Percentiles rank a stretch among this genome's conserved stretches.
phyloP scores from a whole-genome alignment of 495 filamentous ascomycete species.

The Evernia prunastri region DNA sequence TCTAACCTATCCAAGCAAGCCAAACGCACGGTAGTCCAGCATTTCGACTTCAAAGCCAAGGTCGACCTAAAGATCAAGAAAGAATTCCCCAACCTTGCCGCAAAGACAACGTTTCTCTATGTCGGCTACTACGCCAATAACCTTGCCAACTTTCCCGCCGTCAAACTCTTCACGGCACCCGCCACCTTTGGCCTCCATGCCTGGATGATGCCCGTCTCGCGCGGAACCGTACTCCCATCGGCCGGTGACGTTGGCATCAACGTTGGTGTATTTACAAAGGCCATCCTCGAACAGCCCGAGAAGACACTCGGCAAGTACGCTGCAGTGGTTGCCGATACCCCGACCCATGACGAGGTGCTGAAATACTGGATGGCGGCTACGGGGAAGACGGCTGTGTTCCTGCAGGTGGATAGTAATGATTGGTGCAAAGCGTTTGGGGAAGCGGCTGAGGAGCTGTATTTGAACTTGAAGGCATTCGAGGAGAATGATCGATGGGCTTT shows the following conservation, averaged over 20 bases:
- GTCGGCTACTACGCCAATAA: neutral
- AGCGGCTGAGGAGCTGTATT: neutral
- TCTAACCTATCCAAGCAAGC: neutral
- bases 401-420: neutral
- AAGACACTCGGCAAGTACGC: neutral
- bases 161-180: neutral
- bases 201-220: neutral
- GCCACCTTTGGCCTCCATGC: neutral
- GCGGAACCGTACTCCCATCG: neutral
- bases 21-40: neutral
- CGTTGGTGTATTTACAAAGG: neutral
- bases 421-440: neutral
- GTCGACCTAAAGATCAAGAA: neutral
- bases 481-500: neutral
- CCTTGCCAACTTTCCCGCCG: neutral
- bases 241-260: neutral
- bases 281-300: neutral
- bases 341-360: neutral
- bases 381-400: neutral
- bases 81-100: neutral
- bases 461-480: neutral
- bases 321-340: neutral
- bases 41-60: neutral
- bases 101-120: neutral
- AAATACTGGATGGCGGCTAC: neutral